phyloP scores from a whole-genome alignment of 2,329 filamentous ascomycete species.

The Rhytidhysteron rufulum region DNA sequence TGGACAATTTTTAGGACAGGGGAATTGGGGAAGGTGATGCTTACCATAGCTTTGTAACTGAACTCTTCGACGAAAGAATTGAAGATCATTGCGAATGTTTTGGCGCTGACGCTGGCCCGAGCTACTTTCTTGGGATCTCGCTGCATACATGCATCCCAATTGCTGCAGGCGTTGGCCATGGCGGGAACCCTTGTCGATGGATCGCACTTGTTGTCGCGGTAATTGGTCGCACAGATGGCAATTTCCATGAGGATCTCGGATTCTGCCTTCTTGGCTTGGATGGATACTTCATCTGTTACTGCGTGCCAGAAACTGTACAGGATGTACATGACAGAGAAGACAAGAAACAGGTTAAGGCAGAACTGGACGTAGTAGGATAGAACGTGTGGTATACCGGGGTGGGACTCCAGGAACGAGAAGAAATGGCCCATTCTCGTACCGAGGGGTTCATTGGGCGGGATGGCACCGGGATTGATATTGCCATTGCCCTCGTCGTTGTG shows the following conservation, averaged over 20 bases:
- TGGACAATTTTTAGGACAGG: slow-evolving; percentile 1
- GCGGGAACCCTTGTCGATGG: slow-evolving; percentile 66
- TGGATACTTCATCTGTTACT: slow-evolving; percentile 70
- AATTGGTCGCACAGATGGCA: slow-evolving; percentile 68
- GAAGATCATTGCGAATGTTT: slow-evolving; percentile 87
- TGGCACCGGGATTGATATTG: slow-evolving; percentile 5
- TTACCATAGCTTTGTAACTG: slow-evolving; percentile 74
- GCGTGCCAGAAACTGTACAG: slow-evolving; percentile 67
- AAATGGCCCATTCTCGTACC: slow-evolving; percentile 42
- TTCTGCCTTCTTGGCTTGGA: slow-evolving; percentile 66
- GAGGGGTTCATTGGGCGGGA: slow-evolving; percentile 4
- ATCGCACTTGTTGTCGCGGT: slow-evolving; percentile 70
- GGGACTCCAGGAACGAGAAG: slow-evolving; percentile 60
- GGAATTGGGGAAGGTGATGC: slow-evolving; percentile 16
- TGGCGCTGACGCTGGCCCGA: slow-evolving; percentile 74
- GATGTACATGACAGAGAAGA: slow-evolving; percentile 58
- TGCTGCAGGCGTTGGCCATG: slow-evolving; percentile 66
- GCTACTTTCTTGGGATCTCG: slow-evolving; percentile 75
- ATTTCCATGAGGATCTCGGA: slow-evolving; percentile 69
- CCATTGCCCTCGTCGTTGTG: slow-evolving; percentile 5
- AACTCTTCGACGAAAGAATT: slow-evolving; percentile 92
- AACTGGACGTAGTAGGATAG: slow-evolving; percentile 65
- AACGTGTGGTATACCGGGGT: slow-evolving; percentile 62
- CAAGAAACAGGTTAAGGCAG: slow-evolving; percentile 61
- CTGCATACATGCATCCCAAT: slow-evolving; percentile 86